Base-by-base conservation (phyloP, 768 basidiomycete genomes). In the Ramaria sp. region DNA sequence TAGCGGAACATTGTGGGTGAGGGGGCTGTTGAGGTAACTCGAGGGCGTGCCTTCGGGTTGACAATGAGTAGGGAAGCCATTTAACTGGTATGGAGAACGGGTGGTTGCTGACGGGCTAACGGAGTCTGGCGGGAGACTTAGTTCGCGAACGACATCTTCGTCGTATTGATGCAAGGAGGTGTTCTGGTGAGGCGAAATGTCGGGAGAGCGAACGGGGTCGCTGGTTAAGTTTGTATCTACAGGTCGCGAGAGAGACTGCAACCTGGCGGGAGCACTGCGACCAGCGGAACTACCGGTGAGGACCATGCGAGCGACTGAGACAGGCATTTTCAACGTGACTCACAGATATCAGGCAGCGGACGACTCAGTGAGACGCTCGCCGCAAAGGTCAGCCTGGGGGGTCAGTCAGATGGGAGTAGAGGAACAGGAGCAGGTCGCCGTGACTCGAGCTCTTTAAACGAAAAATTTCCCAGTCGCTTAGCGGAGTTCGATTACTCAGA, bases 111-210 rank as follows among this genome's bases (percentile, higher is more conserved):
- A 49, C 48, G 55, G 42, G 46, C 17, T 27, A 7, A 17, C 1
- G 42, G 42, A 33, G 22, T 54, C 53, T 12, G 55, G 55, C 55
- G 55, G 55, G 31, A 57, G 31, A 49, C 55, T 57, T 49, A 57
- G 55, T 57, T 57, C 55, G 47, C 55, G 55, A 57, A 57, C 55
- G 55, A 57, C 55, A 57, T 57, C 55, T 33, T 57, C 12, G 55
- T 57, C 55, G 55, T 57, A 57, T 9, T 48, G 37, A 34, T 57
- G 55, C 55, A 57, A 39, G 6, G 55, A 34, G 20, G n/a, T 20
- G 45, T 48, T 57, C 34, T 57, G 45, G 22, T 7, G 31, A 6
- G 30, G 55, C 24, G 55, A 47, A 57, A 57, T 57, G 46, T 57
- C 55, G 55, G 30, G 20, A 37, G 15, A 22, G 46, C 31, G 37